Conservation (phyloP, 169 alveolate species). For the Babesia ovata region DNA sequence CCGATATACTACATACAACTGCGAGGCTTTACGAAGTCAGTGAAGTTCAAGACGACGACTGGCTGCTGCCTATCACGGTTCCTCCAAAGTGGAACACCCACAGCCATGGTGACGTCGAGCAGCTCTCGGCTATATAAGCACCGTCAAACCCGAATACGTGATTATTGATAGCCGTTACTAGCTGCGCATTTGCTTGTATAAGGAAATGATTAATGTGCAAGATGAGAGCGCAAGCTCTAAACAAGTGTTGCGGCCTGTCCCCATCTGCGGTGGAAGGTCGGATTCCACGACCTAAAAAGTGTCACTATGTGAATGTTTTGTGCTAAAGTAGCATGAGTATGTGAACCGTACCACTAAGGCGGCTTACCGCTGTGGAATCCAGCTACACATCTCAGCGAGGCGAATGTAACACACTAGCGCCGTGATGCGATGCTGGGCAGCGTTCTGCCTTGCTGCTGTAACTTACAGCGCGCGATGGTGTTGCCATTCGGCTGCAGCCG, state of each 20-base stretch:
- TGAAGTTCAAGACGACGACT: slow-evolving; percentile 55
- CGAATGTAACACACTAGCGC: neutral
- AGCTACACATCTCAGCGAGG: slow-evolving; percentile 9
- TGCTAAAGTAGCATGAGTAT: neutral
- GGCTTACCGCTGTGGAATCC: neutral
- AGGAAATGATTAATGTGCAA: neutral
- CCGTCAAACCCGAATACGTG: neutral
- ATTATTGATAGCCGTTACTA: neutral
- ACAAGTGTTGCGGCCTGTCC: too few relatives aligned
- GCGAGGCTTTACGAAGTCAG: slow-evolving; percentile 17
- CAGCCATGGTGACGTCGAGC: slow-evolving; percentile 36
- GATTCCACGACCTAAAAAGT: too few relatives aligned
- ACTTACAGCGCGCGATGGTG: neutral
- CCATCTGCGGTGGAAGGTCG: too few relatives aligned
- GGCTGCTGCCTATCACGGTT: slow-evolving; percentile 62
- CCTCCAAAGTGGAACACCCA: slow-evolving; percentile 67
- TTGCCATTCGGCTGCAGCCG: neutral
- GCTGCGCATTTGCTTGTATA: neutral
- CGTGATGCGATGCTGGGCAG: neutral
- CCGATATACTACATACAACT: slow-evolving; percentile 34
- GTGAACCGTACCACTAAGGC: neutral
- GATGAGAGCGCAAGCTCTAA: too few relatives aligned
- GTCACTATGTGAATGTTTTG: too few relatives aligned
- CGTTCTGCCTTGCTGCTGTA: neutral
- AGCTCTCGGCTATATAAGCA: slow-evolving; percentile 22